Conservation (phyloP, 176 grass and related monocot species). For the Musa beccarii region DNA sequence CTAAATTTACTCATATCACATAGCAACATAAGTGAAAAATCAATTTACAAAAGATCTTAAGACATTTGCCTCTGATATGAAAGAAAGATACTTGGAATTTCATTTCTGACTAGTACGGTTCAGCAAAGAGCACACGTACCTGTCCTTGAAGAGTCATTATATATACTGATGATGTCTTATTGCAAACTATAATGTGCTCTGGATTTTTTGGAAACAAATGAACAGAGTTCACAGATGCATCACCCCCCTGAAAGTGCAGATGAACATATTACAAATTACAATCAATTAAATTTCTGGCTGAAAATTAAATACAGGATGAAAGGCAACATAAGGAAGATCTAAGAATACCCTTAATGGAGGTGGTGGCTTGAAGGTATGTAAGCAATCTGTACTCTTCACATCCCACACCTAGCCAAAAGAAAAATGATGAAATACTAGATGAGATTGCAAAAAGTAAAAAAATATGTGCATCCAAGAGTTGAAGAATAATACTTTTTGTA, state of each 20-base stretch:
- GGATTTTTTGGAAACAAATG: conserved; percentile 89
- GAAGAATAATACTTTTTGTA: conserved; percentile 24
- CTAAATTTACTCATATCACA: background rate
- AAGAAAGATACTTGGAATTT: no score
- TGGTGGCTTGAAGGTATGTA: conserved; percentile 92
- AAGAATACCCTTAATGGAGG: conserved; percentile 80
- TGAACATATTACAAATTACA: background rate
- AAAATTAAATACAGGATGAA: background rate
- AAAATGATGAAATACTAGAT: conserved; percentile 1
- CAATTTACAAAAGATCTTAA: no score
- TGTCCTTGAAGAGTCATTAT: conserved; percentile 97
- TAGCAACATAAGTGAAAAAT: background rate
- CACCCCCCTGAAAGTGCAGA: conserved; percentile 61
- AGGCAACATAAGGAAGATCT: conserved; percentile 12
- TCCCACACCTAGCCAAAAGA: conserved; percentile 70
- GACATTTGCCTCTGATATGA: no score
- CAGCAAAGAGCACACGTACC: conserved; percentile 27
- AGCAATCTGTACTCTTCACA: conserved; percentile 92
- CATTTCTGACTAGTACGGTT: no score
- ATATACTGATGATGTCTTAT: conserved; percentile 81
- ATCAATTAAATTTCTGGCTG: background rate
- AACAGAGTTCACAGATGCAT: conserved; percentile 83
- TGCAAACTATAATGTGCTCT: conserved; percentile 93
- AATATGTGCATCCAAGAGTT: conserved; percentile 5
- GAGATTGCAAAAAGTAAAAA: background rate